phyloP scores from a whole-genome alignment of 345 rosid species.

The Populus pruinosa region DNA sequence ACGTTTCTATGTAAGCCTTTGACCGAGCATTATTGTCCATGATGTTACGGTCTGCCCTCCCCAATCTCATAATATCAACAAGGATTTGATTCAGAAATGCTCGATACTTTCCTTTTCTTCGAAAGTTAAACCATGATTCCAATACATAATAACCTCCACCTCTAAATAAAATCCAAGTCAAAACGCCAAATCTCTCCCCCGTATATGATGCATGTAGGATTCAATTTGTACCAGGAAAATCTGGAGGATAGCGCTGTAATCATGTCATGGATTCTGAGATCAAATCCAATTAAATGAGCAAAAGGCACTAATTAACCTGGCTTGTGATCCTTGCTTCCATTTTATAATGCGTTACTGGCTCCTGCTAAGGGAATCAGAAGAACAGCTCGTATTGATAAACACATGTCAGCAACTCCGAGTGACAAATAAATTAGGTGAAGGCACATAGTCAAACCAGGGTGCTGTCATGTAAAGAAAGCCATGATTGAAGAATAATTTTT shows the following conservation, averaged over 20 bases:
- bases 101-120: neutral
- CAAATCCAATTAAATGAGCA: neutral
- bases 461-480: neutral
- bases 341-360: neutral
- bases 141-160: neutral
- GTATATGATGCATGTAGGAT: neutral
- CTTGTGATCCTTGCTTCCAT: neutral
- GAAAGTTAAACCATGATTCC: neutral
- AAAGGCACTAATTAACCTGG: neutral
- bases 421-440: neutral
- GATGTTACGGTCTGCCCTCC: neutral
- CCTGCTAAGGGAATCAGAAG: neutral
- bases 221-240: neutral
- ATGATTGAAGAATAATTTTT: neutral
- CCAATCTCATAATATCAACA: neutral
- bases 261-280: neutral
- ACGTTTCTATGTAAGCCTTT: neutral
- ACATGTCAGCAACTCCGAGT: neutral
- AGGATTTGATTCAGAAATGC: neutral
- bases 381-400: neutral
- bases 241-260: neutral
- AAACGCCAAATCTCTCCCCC: neutral
- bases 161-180: neutral
- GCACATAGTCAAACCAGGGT: neutral
- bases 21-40: neutral